These are phyloP conservation scores for Colletotrichum ledebouriae DNA, from an alignment of 2,329 filamentous ascomycete genomes.

Conservation along the genomic window DNA sequence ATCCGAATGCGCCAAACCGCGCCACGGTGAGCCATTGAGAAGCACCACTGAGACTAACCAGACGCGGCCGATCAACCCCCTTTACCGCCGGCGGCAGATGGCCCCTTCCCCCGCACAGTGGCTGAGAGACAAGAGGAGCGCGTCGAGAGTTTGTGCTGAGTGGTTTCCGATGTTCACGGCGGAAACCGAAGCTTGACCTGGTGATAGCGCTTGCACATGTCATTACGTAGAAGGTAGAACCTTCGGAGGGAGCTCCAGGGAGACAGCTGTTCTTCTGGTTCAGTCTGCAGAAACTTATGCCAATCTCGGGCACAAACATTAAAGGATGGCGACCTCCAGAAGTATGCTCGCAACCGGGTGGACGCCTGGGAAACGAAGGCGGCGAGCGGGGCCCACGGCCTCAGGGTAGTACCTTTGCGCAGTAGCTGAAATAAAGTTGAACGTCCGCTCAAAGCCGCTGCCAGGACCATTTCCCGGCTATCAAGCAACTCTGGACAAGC, in stretches of 20 bases:
- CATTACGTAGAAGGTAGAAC: background rate
- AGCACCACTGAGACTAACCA: conserved; percentile 2
- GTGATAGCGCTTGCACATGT: conserved; percentile 18
- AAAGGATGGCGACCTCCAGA: background rate
- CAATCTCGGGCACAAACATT: background rate
- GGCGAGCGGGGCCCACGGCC: background rate
- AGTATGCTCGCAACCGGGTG: background rate
- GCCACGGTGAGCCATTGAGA: conserved; percentile 16
- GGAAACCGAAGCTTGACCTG: conserved; percentile 13
- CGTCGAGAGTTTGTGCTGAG: conserved; percentile 16
- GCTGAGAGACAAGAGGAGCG: conserved; percentile 10
- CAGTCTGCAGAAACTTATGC: conserved; percentile 25
- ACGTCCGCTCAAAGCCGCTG: too few relatives aligned
- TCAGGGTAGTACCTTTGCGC: background rate
- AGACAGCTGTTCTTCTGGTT: conserved; percentile 7
- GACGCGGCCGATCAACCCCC: conserved; percentile 19
- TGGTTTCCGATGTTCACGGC: conserved; percentile 27
- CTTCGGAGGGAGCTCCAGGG: background rate
- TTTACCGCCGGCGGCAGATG: conserved; percentile 8
- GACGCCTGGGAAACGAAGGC: background rate
- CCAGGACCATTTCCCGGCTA: background rate
- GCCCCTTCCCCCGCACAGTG: conserved; percentile 30
- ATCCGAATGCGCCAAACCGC: conserved; percentile 16
- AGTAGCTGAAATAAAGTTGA: conserved; percentile 7
- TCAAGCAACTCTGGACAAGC: conserved; percentile 5